phyloP scores from a whole-genome alignment of 106 monocot species.

The Apostasia shenzhenica region DNA sequence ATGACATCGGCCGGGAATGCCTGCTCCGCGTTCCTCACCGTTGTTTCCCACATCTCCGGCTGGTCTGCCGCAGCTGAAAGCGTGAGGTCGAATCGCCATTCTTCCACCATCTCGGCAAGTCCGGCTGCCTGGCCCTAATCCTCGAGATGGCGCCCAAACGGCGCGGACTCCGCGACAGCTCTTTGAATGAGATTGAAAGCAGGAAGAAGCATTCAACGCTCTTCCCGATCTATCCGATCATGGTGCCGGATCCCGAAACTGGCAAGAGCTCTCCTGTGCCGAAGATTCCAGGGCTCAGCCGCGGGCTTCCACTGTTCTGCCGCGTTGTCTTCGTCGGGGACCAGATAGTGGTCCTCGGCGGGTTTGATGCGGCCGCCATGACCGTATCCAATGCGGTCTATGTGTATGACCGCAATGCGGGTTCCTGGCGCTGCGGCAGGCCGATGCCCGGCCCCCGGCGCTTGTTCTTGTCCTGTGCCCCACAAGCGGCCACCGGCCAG shows the following conservation, averaged over 20 bases:
- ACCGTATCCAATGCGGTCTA: constrained; percentile 27
- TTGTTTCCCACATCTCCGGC: constrained; percentile 18
- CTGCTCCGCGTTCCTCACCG: constrained; percentile 42
- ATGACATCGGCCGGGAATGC: constrained; percentile 69
- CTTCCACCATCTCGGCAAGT: constrained; percentile 34
- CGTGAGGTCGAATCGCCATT: constrained; percentile 28
- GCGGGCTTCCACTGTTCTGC: constrained; percentile 53
- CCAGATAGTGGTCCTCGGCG: constrained; percentile 40
- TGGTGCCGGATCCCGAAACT: constrained; percentile 27
- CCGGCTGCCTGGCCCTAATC: constrained; percentile 14
- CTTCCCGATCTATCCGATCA: constrained; percentile 20
- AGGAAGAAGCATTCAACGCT: constrained; percentile 15
- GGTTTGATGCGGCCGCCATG: constrained; percentile 46
- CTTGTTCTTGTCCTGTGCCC: constrained; percentile 63
- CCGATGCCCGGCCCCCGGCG: constrained; percentile 38
- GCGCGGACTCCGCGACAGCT: background rate
- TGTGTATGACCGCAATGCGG: constrained; percentile 43
- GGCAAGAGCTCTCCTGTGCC: constrained; percentile 26
- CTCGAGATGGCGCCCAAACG: constrained; percentile 31
- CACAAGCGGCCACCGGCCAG: background rate
- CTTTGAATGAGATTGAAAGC: constrained; percentile 1
- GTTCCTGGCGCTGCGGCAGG: constrained; percentile 31
- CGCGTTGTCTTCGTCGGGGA: constrained; percentile 22
- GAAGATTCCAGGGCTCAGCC: constrained; percentile 17
- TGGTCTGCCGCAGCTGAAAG: constrained; percentile 39